Conservation (phyloP, 805 yeast species). For the Kockiozyma suomiensis region DNA sequence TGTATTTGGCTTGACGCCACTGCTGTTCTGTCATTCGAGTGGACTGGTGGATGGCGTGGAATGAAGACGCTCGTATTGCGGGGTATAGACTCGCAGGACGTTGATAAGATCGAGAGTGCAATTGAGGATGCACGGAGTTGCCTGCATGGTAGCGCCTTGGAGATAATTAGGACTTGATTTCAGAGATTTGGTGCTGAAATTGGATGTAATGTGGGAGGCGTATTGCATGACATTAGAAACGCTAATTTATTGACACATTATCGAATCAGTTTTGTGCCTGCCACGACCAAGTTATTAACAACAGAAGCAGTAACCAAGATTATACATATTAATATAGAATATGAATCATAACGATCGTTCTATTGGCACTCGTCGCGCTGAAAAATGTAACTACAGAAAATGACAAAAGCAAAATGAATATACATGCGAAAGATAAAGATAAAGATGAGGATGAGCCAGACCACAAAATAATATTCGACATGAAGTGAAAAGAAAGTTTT, state of each 20-base stretch:
- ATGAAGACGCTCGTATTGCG: slow-evolving; percentile 18
- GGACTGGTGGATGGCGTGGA: slow-evolving; percentile 29
- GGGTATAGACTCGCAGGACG: slow-evolving; percentile 8
- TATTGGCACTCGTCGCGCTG: too few species aligned
- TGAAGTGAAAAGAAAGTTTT: neutral
- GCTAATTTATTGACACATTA: too few species aligned
- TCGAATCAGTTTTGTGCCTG: too few species aligned
- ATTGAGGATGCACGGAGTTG: slow-evolving; percentile 6
- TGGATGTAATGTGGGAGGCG: too few species aligned
- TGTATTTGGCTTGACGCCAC: slow-evolving; percentile 29
- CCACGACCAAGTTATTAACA: neutral
- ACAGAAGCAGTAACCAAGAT: neutral
- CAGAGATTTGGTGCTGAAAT: neutral
- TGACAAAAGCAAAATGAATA: too few species aligned
- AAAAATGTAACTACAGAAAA: too few species aligned
- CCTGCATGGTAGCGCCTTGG: neutral
- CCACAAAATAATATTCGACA: neutral
- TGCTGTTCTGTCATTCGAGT: slow-evolving; percentile 25
- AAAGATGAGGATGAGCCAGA: too few species aligned
- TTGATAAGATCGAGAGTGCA: neutral
- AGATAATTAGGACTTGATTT: neutral
- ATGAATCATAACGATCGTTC: too few species aligned
- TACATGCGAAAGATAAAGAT: too few species aligned
- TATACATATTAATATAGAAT: neutral
- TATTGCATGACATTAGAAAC: too few species aligned